Evolutionary conservation across 805 yeast species (phyloP).

Genomic region (Hemisphaericaspora nanyangensis): DNA sequence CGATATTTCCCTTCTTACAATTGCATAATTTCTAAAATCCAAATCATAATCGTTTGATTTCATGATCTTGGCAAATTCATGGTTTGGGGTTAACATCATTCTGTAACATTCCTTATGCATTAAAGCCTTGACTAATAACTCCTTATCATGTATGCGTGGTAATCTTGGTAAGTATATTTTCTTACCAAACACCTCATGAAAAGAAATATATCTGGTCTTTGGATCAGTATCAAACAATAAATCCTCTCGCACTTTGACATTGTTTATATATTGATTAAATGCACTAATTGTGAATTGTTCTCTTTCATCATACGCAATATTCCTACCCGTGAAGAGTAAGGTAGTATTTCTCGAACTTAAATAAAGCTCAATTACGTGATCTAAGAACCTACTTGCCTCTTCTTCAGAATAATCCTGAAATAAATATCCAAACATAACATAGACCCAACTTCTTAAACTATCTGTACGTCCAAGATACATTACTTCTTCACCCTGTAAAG

Average conservation of each 20-base stretch:
- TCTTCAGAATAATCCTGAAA: constrained; percentile 17
- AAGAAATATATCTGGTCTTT: constrained; percentile 13
- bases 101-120: constrained; percentile 36
- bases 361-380: constrained; percentile 30
- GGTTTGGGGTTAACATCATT: constrained; percentile 24
- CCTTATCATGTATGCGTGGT: constrained; percentile 27
- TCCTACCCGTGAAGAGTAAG: constrained; percentile 3
- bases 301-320: constrained; percentile 1
- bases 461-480: constrained; percentile 13
- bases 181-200: constrained; percentile 18
- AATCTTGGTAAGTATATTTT: constrained; percentile 29
- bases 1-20: constrained; percentile 32
- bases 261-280: constrained; percentile 21
- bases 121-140: constrained; percentile 29
- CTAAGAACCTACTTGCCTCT: constrained; percentile 22
- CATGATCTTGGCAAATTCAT: constrained; percentile 22
- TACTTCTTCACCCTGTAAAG: constrained; percentile 9
- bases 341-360: constrained; percentile 16
- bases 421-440: constrained; percentile 22
- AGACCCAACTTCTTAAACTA: constrained; percentile 12
- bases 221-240: constrained; percentile 16
- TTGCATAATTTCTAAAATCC: constrained; percentile 15
- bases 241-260: constrained; percentile 20
- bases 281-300: constrained; percentile 13
- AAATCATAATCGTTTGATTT: constrained; percentile 14